Conservation (phyloP, 768 basidiomycete species). For the Baorangia bicolor region DNA sequence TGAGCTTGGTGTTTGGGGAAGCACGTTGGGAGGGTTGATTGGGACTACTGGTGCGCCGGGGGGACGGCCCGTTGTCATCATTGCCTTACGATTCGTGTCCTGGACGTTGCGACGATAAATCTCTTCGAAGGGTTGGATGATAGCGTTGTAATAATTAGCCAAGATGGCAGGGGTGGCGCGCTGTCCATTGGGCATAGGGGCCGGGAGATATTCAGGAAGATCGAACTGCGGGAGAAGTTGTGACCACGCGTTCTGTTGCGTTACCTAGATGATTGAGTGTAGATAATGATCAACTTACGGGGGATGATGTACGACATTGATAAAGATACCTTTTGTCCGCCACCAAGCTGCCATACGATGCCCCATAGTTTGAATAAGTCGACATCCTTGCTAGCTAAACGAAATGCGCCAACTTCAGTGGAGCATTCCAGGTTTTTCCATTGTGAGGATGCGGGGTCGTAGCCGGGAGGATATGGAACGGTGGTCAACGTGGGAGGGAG, state of each 20-base stretch:
- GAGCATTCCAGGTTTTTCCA: slow-evolving; percentile 69
- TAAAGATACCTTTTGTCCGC: slow-evolving; percentile 54
- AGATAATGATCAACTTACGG: slow-evolving; percentile 10
- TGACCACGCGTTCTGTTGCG: slow-evolving; percentile 55
- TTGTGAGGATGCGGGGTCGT: slow-evolving; percentile 59
- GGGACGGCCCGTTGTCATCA: slow-evolving; percentile 41
- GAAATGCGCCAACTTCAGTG: slow-evolving; percentile 59
- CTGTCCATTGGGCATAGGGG: slow-evolving; percentile 45
- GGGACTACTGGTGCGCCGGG: slow-evolving; percentile 11
- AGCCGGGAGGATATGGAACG: slow-evolving; percentile 50
- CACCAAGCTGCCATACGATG: slow-evolving; percentile 58
- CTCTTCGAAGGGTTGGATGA: slow-evolving; percentile 75
- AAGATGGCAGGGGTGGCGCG: slow-evolving; percentile 51
- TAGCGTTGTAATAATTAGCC: slow-evolving; percentile 56
- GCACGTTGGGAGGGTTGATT: slow-evolving; percentile 21
- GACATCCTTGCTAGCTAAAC: slow-evolving; percentile 70
- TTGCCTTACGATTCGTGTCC: slow-evolving; percentile 57
- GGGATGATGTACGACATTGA: slow-evolving; percentile 13
- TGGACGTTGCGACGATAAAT: slow-evolving; percentile 59
- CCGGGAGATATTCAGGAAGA: slow-evolving; percentile 56
- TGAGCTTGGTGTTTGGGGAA: slow-evolving; percentile 13
- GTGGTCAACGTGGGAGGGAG: slow-evolving; percentile 76
- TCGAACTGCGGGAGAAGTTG: slow-evolving; percentile 54
- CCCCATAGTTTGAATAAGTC: slow-evolving; percentile 76
- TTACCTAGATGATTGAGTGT: slow-evolving; percentile 37